A percentile compares a stretch with the other conserved stretches of the same genome.
These are phyloP conservation scores for Magnolia changhungtana DNA, from an alignment of 164 flowering plant genomes.

Conservation along the genomic window DNA sequence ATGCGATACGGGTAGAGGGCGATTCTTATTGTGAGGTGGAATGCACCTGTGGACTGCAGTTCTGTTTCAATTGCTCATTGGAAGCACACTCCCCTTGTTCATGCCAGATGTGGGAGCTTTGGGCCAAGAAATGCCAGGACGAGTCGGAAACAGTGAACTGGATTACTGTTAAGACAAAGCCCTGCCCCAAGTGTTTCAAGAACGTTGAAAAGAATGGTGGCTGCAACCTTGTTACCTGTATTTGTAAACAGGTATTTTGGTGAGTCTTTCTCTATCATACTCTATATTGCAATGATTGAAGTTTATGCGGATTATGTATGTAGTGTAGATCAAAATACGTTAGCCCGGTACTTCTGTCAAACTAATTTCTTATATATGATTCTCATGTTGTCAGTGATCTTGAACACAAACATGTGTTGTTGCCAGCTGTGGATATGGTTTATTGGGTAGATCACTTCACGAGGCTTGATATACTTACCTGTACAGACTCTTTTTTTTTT, in stretches of 20 bases:
- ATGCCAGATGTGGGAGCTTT: slow-evolving; percentile 86
- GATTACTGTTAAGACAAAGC: slow-evolving; percentile 78
- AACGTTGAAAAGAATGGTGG: slow-evolving; percentile 92
- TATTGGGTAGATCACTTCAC: too few relatives aligned
- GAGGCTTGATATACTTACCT: too few relatives aligned
- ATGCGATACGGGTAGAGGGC: slow-evolving; percentile 80
- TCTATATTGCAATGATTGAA: too few relatives aligned
- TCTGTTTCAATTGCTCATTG: slow-evolving; percentile 76
- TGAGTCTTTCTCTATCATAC: slow-evolving; percentile 21
- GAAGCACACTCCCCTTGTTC: slow-evolving; percentile 97
- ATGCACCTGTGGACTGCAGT: slow-evolving; percentile 78
- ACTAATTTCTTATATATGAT: too few relatives aligned
- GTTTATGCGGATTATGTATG: too few relatives aligned
- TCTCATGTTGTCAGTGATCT: too few relatives aligned
- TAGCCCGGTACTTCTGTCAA: too few relatives aligned
- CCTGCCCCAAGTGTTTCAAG: slow-evolving; percentile 86
- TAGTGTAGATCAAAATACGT: too few relatives aligned
- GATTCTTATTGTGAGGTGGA: slow-evolving; percentile 74
- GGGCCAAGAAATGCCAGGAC: slow-evolving; percentile 74
- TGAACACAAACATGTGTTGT: too few relatives aligned
- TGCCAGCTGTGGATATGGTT: too few relatives aligned
- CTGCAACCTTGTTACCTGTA: slow-evolving; percentile 71
- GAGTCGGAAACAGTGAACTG: slow-evolving; percentile 83
- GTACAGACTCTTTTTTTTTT: too few relatives aligned
- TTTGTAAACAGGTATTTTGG: slow-evolving; percentile 87